Conservation (phyloP, 257 asterid genomes). For the Fraxinus excelsior region DNA sequence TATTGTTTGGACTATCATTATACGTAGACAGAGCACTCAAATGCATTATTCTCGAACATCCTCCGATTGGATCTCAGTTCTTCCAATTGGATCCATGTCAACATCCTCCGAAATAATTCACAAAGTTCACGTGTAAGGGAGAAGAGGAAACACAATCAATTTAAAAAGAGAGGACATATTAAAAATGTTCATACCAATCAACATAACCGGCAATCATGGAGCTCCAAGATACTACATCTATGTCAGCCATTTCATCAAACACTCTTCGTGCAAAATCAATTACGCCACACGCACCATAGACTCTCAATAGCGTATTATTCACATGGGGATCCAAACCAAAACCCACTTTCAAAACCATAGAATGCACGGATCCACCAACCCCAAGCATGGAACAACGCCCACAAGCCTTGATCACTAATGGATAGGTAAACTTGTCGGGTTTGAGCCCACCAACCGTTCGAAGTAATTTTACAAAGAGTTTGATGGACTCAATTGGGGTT, state of each 20-base stretch:
- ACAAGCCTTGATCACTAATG: constrained; percentile 64
- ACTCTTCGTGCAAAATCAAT: constrained; percentile 37
- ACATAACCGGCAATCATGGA: constrained; percentile 73
- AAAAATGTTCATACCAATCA: constrained; percentile 47
- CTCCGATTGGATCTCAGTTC: neutral
- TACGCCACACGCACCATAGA: constrained; percentile 49
- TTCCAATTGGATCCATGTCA: neutral
- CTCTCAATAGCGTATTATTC: constrained; percentile 53
- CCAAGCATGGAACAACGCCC: constrained; percentile 60
- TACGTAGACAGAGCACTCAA: neutral
- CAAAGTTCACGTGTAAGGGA: neutral
- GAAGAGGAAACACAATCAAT: neutral
- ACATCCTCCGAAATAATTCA: neutral
- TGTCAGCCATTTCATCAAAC: constrained; percentile 67
- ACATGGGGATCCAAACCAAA: constrained; percentile 49
- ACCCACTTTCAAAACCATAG: constrained; percentile 51
- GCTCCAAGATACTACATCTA: constrained; percentile 78
- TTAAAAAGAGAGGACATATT: neutral
- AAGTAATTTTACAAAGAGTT: constrained; percentile 39
- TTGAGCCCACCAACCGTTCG: constrained; percentile 31
- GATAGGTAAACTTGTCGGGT: constrained; percentile 56
- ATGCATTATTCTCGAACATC: no score
- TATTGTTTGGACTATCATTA: neutral
- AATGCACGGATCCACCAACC: constrained; percentile 56
- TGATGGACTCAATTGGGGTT: constrained; percentile 44